Base-by-base conservation (phyloP, 192 early-diverging fungal species). In the Endogone sp. region DNA sequence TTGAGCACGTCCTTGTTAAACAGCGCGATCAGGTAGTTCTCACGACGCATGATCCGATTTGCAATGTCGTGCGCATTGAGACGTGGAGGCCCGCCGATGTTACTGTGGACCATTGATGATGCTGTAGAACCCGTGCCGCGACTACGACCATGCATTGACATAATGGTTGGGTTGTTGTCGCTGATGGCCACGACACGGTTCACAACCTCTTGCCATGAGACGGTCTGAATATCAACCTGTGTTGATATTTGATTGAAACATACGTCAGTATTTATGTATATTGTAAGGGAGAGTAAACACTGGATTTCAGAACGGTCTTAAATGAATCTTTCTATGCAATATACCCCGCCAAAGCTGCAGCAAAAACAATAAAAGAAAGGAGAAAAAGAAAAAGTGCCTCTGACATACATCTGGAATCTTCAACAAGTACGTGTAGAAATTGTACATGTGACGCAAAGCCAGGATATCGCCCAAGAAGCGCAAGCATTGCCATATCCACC, bases 11-110 rank as follows among this genome's bases (percentile, higher is more conserved):
- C 94, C 72, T 93, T 95, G 82, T 96, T 95, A 77, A 98, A 95
- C 63, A 98, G 73, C 23, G 94, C 95, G 65, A 98, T 91, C 82
- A 95, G 80, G 76, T 97, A 99, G 82, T 99, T 99, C 49, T 99
- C 98, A 56, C 91, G 90, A 21, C 98, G 89, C 92, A 98, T 90
- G 69, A 99, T 98, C 21, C 96, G 90, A 78, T 93, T 96, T 44
- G 94, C 88, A 60, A 99, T 92, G 56, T 81, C 85, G 65, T 87
- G 88, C 29, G 81, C 88, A 65, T 89, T 87, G 56, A 91, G 77
- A 3, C 85, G 84, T 54, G 87, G 79, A 6, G 69, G 75, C 80
- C 60, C 75, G n/a, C n/a, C n/a, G n/a, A n/a, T n/a, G n/a, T n/a
- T n/a, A 85, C 71, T 69, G 76, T 77, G 26, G 76, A 61, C n/a